Percentiles rank a stretch among this genome's conserved stretches.
phyloP scores from a whole-genome alignment of 1,284 basidiomycete species.

The Austroboletus novae-zelandiae region DNA sequence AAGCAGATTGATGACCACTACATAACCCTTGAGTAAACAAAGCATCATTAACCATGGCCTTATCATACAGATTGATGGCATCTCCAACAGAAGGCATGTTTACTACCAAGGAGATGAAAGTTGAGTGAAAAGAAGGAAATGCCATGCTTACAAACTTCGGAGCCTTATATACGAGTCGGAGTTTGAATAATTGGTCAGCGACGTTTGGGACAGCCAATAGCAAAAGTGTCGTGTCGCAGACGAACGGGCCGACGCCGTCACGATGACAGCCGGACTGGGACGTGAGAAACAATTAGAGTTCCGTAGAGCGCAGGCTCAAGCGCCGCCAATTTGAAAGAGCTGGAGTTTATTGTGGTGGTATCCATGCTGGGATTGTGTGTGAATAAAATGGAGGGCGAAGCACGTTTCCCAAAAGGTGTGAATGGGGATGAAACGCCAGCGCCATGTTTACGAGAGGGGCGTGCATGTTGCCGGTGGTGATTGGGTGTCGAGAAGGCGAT shows the following conservation, averaged over 20 bases:
- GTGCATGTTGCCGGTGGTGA: slow-evolving; percentile 24
- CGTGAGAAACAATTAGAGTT: slow-evolving; percentile 21
- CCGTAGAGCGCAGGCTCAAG: background rate
- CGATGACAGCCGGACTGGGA: background rate
- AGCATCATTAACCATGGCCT: background rate
- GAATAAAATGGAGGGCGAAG: slow-evolving; percentile 3
- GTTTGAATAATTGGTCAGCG: slow-evolving; percentile 7
- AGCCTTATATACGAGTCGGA: slow-evolving; percentile 21
- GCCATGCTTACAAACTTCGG: background rate
- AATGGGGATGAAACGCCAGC: slow-evolving; percentile 9
- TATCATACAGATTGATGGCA: background rate
- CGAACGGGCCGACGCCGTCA: too few species aligned
- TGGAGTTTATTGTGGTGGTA: slow-evolving; percentile 9
- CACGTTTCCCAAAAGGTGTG: slow-evolving; percentile 18
- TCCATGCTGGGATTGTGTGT: slow-evolving; percentile 1
- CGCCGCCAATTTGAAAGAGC: slow-evolving; percentile 24
- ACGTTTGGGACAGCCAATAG: background rate
- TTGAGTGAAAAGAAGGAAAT: background rate
- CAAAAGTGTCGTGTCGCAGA: background rate
- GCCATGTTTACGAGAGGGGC: slow-evolving; percentile 15
- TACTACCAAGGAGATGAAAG: background rate
- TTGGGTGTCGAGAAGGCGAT: slow-evolving; percentile 20
- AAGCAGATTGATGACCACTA: background rate
- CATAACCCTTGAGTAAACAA: background rate
- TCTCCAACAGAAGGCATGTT: background rate